Percentiles rank a stretch among this genome's conserved stretches.
Conservation (phyloP, 208 protist species). For the Crithidia thermophila region DNA sequence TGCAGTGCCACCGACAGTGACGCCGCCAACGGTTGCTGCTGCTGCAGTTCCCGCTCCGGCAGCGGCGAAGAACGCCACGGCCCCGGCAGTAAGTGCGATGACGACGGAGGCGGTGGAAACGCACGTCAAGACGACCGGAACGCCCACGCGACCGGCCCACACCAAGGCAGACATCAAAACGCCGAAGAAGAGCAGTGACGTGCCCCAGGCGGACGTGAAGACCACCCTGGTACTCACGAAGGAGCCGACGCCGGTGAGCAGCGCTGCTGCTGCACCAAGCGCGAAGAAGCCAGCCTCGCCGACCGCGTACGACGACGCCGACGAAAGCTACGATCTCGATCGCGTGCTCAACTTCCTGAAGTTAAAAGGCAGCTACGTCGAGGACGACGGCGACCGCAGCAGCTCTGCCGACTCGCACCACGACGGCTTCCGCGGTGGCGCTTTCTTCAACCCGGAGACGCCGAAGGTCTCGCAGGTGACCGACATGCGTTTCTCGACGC, state of each 20-base stretch:
- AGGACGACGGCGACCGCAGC: conserved; percentile 19
- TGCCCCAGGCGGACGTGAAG: conserved; percentile 7
- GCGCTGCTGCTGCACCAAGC: not conserved
- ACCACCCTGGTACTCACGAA: not conserved
- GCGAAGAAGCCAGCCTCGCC: not conserved
- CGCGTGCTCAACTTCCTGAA: conserved; percentile 28
- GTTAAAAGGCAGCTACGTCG: conserved; percentile 13
- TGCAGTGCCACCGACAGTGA: not conserved
- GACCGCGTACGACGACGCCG: conserved; percentile 1
- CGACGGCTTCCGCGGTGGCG: conserved; percentile 1
- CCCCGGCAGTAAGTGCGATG: too few species aligned
- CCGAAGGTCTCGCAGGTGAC: not conserved
- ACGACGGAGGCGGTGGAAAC: conserved; percentile 1
- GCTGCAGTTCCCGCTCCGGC: not conserved
- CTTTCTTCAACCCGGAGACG: conserved; percentile 16
- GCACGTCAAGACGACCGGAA: not conserved
- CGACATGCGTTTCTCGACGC: not conserved
- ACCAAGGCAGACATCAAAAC: not conserved
- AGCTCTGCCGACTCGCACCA: conserved; percentile 8
- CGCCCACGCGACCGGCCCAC: not conserved
- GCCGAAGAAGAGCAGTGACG: not conserved
- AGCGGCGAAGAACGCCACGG: too few species aligned
- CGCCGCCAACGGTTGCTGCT: not conserved
- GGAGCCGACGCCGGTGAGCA: not conserved
- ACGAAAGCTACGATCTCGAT: conserved; percentile 32